Base-by-base conservation (phyloP, 1,284 basidiomycete species). In the Ganoderma resinaceum region DNA sequence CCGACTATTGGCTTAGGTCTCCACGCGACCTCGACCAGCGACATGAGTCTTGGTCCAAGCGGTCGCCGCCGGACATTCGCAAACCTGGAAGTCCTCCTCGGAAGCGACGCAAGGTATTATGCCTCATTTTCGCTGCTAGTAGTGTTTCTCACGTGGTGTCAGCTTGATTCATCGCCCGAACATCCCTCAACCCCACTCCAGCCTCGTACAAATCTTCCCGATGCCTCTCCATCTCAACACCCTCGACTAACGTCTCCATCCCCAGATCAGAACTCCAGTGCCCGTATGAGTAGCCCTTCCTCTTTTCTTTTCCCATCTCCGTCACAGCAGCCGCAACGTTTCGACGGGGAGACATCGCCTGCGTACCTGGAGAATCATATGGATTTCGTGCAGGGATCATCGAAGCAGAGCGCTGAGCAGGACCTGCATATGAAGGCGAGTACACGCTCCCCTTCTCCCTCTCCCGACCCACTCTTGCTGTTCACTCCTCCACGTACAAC, bases 81-180 rank as follows among this genome's bases (percentile, higher is more conserved):
- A 60, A 23, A 16, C 37, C 58, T 42, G 11, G 11, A 14, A 20
- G 14, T 60, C 68, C 65, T 20, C 69, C 71, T 14, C 43, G 37
- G 6, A 72, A 72, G 37, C 67, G 69, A 11, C 64, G 69, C n/a
- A 72, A 70, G 71, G 71, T 70, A 33, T 26, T 66, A 29, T 8
- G 18, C 5, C 33, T 18, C 4, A 4, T 46, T 35, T 3, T 16
- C 6, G 20, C 31, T 18, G n/a, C 14, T 18, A 8, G 1, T 42
- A 9, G 46, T 23, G 6, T 63, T 42, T 9, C 42, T 37, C 40
- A 62, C 11, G 26, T 3, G 16, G 11, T 20, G 23, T 2, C 6
- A 65, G 60, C 40, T 61, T n/a, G 60, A 55, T 14, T 12, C n/a
- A 8, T 37, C 37, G 42, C 16, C 53, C 49, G 29, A 60, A 57